Evolutionary conservation across 345 rosid species (phyloP).

Genomic region (Aquilaria malaccensis): DNA sequence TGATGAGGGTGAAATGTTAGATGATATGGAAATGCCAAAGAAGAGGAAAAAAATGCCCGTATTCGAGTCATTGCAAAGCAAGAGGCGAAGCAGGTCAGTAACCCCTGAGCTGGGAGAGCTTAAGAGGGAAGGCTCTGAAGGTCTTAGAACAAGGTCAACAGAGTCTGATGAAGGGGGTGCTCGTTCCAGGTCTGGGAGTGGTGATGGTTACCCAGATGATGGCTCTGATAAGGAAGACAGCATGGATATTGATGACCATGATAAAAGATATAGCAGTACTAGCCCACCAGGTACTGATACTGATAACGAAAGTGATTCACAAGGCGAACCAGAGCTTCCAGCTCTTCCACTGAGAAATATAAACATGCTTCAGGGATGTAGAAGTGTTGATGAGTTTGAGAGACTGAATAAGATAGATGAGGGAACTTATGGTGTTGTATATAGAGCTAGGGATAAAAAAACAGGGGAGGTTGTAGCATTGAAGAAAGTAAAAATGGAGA

Average conservation of each 20-base stretch:
- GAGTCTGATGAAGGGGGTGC: conserved; percentile 54
- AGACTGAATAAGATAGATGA: conserved; percentile 97
- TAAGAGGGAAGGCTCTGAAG: conserved; percentile 51
- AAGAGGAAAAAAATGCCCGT: conserved; percentile 52
- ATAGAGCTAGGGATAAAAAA: conserved; percentile 91
- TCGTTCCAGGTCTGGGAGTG: conserved; percentile 43
- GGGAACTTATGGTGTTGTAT: conserved; percentile 99
- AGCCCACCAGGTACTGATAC: conserved; percentile 45
- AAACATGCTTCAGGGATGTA: conserved; percentile 95
- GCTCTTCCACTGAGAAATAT: conserved; percentile 69
- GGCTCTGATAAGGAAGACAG: conserved; percentile 50
- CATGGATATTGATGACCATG: conserved; percentile 65
- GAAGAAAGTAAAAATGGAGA: conserved; percentile 99
- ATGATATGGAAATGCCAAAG: conserved; percentile 49
- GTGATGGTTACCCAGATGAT: conserved; percentile 41
- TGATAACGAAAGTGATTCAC: conserved; percentile 40
- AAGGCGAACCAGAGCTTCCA: conserved; percentile 46
- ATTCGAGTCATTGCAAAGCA: conserved; percentile 33
- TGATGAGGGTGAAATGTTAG: conserved; percentile 86
- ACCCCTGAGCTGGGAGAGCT: conserved; percentile 60
- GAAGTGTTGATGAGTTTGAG: conserved; percentile 98
- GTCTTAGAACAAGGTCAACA: conserved; percentile 44
- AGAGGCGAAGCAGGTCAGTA: conserved; percentile 31
- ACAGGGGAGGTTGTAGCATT: conserved; percentile 93
- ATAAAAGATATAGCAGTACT: conserved; percentile 24